phyloP scores from a whole-genome alignment of 345 rosid genomes.

The Salix brachista region DNA sequence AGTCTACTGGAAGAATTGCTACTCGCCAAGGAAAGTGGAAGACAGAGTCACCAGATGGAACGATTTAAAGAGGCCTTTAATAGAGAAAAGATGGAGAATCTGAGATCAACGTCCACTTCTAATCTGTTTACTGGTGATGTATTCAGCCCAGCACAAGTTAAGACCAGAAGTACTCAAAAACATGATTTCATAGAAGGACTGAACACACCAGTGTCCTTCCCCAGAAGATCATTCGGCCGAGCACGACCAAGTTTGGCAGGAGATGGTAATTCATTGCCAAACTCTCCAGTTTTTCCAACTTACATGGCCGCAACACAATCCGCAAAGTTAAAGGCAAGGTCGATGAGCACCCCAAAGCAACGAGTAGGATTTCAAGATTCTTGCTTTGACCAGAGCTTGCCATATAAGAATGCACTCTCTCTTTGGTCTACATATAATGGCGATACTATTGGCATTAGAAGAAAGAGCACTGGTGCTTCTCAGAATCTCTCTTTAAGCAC shows the following conservation, averaged over 20 bases:
- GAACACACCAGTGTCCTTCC: slow-evolving; percentile 46
- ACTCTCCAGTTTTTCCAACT: slow-evolving; percentile 53
- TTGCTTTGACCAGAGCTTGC: slow-evolving; percentile 32
- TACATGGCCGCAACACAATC: slow-evolving; percentile 70
- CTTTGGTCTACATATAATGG: slow-evolving; percentile 51
- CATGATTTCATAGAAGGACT: slow-evolving; percentile 43
- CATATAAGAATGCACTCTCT: slow-evolving; percentile 27
- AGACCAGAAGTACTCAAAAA: slow-evolving; percentile 24
- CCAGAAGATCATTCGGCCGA: slow-evolving; percentile 65
- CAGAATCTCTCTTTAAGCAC: not conserved
- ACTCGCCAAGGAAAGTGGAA: slow-evolving; percentile 35
- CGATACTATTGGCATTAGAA: slow-evolving; percentile 24
- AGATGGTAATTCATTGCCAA: slow-evolving; percentile 39
- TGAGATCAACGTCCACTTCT: slow-evolving; percentile 21
- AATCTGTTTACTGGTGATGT: slow-evolving; percentile 20
- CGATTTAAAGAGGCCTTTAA: slow-evolving; percentile 18
- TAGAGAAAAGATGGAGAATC: slow-evolving; percentile 26
- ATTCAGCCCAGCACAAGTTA: slow-evolving; percentile 25
- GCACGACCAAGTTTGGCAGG: slow-evolving; percentile 26
- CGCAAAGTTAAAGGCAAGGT: slow-evolving; percentile 74
- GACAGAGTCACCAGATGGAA: slow-evolving; percentile 33
- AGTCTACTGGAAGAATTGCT: slow-evolving; percentile 41
- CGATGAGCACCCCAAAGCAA: slow-evolving; percentile 75
- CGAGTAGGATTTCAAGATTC: slow-evolving; percentile 39
- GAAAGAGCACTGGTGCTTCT: slow-evolving; percentile 20